phyloP scores from a whole-genome alignment of 2,329 filamentous ascomycete genomes.

The Penicillium sp. region DNA sequence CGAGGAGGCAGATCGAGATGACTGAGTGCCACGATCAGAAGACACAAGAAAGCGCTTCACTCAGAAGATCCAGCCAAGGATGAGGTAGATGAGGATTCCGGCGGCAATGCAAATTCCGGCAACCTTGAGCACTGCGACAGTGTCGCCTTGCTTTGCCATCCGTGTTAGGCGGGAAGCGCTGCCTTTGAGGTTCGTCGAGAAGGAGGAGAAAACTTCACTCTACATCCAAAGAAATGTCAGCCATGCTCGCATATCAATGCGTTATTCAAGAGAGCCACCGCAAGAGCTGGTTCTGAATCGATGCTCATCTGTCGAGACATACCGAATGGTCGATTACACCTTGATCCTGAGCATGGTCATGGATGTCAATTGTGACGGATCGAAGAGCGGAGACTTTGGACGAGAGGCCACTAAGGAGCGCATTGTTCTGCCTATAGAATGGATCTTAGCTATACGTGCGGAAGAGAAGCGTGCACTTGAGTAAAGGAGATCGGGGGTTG shows the following conservation, averaged over 20 bases:
- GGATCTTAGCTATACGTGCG: conserved; percentile 1
- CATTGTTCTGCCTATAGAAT: conserved; percentile 76
- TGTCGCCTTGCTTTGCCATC: conserved; percentile 91
- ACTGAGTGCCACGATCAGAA: neutral
- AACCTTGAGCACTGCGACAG: conserved; percentile 86
- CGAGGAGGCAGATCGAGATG: neutral
- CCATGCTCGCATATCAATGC: neutral
- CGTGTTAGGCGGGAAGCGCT: conserved; percentile 79
- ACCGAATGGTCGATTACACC: conserved; percentile 86
- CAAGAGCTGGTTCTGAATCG: neutral
- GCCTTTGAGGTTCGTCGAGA: conserved; percentile 79
- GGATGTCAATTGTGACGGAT: conserved; percentile 95
- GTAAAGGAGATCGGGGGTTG: neutral
- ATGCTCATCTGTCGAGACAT: conserved; percentile 37
- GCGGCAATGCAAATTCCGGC: conserved; percentile 75
- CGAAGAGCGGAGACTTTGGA: conserved; percentile 89
- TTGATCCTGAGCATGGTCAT: conserved; percentile 90
- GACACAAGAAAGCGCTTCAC: neutral
- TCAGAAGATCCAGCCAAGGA: conserved; percentile 63
- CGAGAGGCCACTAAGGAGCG: conserved; percentile 85
- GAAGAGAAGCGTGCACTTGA: neutral
- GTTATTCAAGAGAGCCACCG: neutral
- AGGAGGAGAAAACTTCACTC: conserved; percentile 88
- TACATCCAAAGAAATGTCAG: conserved; percentile 36
- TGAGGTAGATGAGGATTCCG: conserved; percentile 76